phyloP scores from a whole-genome alignment of 768 basidiomycete genomes.

The Tulasnella sp. region DNA sequence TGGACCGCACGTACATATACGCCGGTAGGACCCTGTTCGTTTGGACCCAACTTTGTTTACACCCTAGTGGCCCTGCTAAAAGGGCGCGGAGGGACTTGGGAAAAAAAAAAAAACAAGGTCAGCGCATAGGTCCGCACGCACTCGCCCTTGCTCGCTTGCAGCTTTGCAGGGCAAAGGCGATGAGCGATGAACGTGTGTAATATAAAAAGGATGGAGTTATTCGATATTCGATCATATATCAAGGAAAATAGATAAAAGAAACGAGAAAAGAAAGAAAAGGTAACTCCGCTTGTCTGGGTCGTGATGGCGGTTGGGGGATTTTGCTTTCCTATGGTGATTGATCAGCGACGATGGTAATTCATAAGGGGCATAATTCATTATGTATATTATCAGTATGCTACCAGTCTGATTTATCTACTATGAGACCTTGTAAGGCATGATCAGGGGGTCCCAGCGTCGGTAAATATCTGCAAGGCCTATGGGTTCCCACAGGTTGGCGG shows the following conservation, averaged over 20 bases:
- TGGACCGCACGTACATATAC: background rate
- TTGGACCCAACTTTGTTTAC: background rate
- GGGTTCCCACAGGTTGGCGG: too few relatives aligned
- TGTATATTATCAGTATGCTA: too few relatives aligned
- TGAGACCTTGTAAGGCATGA: too few relatives aligned
- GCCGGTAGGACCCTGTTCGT: background rate
- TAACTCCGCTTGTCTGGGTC: conserved; percentile 18
- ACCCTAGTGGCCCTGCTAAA: background rate
- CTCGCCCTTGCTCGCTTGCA: background rate
- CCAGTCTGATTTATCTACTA: too few relatives aligned
- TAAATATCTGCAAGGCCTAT: too few relatives aligned
- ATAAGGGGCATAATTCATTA: too few relatives aligned
- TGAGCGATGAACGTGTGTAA: background rate
- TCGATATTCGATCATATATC: background rate
- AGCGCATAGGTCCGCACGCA: background rate
- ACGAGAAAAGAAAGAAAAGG: background rate
- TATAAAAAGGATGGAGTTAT: background rate
- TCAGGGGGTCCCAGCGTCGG: too few relatives aligned
- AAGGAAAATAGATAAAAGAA: background rate
- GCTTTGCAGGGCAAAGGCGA: background rate
- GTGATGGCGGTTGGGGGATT: background rate
- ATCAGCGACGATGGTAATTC: too few relatives aligned
- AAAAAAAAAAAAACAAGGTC: too few relatives aligned
- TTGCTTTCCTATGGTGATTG: too few relatives aligned
- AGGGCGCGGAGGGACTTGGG: too few relatives aligned